phyloP scores from a whole-genome alignment of 176 grass and related monocot species.

The Avena insularis region DNA sequence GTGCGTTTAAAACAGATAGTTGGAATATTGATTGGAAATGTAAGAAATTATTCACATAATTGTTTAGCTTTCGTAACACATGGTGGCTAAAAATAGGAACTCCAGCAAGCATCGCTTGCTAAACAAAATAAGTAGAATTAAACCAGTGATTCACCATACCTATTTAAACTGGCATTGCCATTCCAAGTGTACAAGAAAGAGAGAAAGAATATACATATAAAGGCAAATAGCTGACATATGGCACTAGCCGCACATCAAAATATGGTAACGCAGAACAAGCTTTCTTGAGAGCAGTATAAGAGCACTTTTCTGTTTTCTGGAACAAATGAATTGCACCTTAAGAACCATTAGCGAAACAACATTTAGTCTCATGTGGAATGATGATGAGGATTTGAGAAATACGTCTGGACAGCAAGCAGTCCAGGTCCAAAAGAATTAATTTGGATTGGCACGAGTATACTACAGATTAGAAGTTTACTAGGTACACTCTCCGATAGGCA shows the following conservation, averaged over 20 bases:
- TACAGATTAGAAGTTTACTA: not conserved
- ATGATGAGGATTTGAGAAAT: not conserved
- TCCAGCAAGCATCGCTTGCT: not conserved
- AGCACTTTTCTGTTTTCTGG: not conserved
- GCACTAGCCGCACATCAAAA: not conserved
- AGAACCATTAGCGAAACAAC: not conserved
- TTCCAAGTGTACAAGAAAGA: not conserved
- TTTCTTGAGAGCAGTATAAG: not conserved
- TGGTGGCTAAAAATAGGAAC: not conserved
- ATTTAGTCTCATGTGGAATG: not conserved
- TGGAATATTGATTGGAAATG: not conserved
- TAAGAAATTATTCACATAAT: not conserved
- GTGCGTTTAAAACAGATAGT: not conserved
- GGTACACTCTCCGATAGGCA: not conserved
- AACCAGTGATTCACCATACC: not conserved
- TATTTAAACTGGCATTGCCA: not conserved
- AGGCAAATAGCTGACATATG: not conserved
- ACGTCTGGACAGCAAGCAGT: not conserved
- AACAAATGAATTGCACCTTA: not conserved
- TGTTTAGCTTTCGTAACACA: not conserved
- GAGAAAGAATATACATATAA: not conserved
- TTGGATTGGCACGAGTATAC: not conserved
- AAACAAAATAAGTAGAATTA: not conserved
- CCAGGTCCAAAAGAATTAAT: conserved; percentile 14
- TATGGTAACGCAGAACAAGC: not conserved